Conservation (phyloP, 1,139 yeast species). For the Nakaseomyces uthaithaninus region DNA sequence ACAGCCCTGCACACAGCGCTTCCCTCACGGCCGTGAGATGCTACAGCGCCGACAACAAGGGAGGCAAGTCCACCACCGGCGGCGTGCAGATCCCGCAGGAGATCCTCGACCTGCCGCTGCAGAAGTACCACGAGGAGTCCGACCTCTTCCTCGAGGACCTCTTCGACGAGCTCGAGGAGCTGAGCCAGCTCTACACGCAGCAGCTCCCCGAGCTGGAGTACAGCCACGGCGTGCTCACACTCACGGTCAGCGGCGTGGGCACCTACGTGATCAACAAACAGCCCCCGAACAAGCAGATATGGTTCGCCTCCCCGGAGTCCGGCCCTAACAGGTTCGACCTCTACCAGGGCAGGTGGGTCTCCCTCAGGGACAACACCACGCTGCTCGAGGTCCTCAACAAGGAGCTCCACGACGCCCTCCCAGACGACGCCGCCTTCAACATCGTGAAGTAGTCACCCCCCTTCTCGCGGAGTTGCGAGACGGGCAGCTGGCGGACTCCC, state of each 20-base stretch:
- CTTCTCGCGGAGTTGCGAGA: not conserved
- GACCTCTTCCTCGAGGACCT: constrained; percentile 58
- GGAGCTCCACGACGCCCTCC: constrained; percentile 41
- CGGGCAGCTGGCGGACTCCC: too few species aligned
- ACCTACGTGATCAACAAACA: constrained; percentile 86
- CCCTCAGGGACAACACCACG: constrained; percentile 47
- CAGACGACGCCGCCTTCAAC: constrained; percentile 9
- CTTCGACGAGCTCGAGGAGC: constrained; percentile 53
- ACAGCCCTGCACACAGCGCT: too few species aligned
- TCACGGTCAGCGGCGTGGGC: constrained; percentile 59
- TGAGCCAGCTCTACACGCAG: constrained; percentile 50
- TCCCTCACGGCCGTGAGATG: not conserved
- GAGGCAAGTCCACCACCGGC: constrained; percentile 33
- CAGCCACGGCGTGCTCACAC: constrained; percentile 72
- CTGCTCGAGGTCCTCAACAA: constrained; percentile 41
- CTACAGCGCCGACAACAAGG: not conserved
- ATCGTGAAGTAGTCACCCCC: not conserved
- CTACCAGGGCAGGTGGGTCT: constrained; percentile 51
- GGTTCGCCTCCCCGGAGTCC: constrained; percentile 88
- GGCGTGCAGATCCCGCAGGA: constrained; percentile 47
- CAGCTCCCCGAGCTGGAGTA: constrained; percentile 62
- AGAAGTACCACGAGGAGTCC: constrained; percentile 51
- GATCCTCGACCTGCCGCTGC: constrained; percentile 40
- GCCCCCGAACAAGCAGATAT: constrained; percentile 88
- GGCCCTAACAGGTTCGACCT: constrained; percentile 77